phyloP scores from a whole-genome alignment of 1,284 basidiomycete species.

The Microbotryomycetes sp. region DNA sequence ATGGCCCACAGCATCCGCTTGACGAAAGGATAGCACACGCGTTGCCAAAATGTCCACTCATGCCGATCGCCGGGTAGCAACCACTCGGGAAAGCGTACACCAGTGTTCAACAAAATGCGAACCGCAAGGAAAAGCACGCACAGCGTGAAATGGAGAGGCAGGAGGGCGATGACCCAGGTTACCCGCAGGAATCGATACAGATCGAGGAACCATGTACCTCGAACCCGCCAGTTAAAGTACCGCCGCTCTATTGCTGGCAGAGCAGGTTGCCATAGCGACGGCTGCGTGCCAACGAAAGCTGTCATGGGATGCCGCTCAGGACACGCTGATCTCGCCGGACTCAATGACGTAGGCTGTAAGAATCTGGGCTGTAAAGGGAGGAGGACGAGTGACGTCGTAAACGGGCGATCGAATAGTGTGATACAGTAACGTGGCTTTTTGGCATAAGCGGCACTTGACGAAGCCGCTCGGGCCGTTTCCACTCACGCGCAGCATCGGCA shows the following conservation, averaged over 20 bases:
- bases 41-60: constrained; percentile 25
- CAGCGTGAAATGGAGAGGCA: constrained; percentile 7
- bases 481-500: too few species aligned
- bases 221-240: neutral
- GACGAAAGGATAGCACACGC: constrained; percentile 27
- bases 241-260: neutral
- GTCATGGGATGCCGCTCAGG: neutral
- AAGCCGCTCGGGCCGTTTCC: too few species aligned
- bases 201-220: neutral
- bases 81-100: neutral
- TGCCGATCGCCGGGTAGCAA: neutral
- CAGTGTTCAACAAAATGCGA: too few species aligned
- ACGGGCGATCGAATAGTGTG: too few species aligned
- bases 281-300: neutral
- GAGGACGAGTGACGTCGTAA: too few species aligned
- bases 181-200: constrained; percentile 13
- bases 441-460: too few species aligned
- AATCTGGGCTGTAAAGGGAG: too few species aligned
- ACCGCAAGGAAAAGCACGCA: neutral
- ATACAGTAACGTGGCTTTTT: too few species aligned
- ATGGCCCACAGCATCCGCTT: constrained; percentile 28
- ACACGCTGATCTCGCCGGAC: too few species aligned
- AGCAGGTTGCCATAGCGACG: neutral
- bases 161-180: constrained; percentile 6
- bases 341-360: neutral